phyloP scores from a whole-genome alignment of 2,329 filamentous ascomycete genomes.

The Polychaeton citri region DNA sequence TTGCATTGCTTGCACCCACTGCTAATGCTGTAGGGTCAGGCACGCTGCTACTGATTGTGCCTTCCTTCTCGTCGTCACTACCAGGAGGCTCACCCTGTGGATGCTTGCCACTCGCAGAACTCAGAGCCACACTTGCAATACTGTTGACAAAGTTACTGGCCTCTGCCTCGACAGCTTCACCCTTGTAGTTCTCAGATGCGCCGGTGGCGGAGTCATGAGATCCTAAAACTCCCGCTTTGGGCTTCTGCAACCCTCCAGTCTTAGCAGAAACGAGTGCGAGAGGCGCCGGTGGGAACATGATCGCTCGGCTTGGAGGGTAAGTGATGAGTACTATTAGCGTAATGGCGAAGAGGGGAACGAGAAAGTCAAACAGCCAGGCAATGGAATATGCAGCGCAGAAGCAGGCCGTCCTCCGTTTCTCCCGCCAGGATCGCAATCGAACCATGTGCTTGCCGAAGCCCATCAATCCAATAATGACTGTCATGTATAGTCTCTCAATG shows the following conservation, averaged over 20 bases:
- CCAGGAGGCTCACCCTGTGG: slow-evolving; percentile 49
- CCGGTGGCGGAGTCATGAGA: slow-evolving; percentile 67
- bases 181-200: slow-evolving; percentile 69
- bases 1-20: slow-evolving; percentile 40
- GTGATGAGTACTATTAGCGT: slow-evolving; percentile 53
- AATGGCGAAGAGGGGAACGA: slow-evolving; percentile 47
- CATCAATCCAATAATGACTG: slow-evolving; percentile 54
- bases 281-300: slow-evolving; percentile 66
- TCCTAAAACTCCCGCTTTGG: slow-evolving; percentile 60
- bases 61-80: slow-evolving; percentile 20
- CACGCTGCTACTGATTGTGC: slow-evolving; percentile 34
- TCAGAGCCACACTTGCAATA: slow-evolving; percentile 58
- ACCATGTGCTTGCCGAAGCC: slow-evolving; percentile 60
- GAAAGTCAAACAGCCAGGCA: slow-evolving; percentile 62
- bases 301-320: slow-evolving; percentile 46
- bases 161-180: slow-evolving; percentile 72
- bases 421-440: slow-evolving; percentile 66
- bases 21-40: slow-evolving; percentile 49
- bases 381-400: slow-evolving; percentile 51
- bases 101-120: slow-evolving; percentile 64
- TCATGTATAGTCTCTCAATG: slow-evolving; percentile 71
- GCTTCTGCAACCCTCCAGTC: slow-evolving; percentile 65
- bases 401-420: slow-evolving; percentile 51
- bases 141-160: slow-evolving; percentile 68
- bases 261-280: slow-evolving; percentile 56